A percentile compares a stretch with the other conserved stretches of the same genome.
Conservation (phyloP, 305 asterid genomes). For the Fraxinus sp. region DNA sequence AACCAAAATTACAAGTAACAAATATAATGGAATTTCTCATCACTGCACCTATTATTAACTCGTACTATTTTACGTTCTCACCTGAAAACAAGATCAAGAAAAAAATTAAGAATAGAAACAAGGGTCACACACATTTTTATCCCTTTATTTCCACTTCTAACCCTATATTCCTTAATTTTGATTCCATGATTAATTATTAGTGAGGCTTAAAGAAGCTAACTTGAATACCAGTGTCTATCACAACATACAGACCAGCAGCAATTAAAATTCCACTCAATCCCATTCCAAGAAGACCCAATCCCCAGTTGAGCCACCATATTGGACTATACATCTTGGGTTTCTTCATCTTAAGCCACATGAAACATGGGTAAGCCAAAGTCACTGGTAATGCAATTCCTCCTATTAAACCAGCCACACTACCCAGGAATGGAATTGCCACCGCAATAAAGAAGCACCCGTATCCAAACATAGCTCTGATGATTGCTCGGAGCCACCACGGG, state of each 20-base stretch:
- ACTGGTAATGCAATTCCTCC: slow-evolving; percentile 77
- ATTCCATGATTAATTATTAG: slow-evolving; percentile 7
- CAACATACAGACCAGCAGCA: slow-evolving; percentile 65
- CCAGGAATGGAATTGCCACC: slow-evolving; percentile 72
- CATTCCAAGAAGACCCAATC: slow-evolving; percentile 62
- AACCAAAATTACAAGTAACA: not conserved
- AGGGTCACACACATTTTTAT: not conserved
- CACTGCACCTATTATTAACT: not conserved
- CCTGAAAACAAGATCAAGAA: not conserved
- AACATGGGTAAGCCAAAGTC: slow-evolving; percentile 75
- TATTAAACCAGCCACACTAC: slow-evolving; percentile 68
- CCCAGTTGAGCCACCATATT: slow-evolving; percentile 72
- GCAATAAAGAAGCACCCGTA: slow-evolving; percentile 61
- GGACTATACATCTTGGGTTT: slow-evolving; percentile 53
- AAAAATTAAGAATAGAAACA: not conserved
- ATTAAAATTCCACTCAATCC: slow-evolving; percentile 44
- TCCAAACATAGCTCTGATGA: slow-evolving; percentile 54
- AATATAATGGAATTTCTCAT: not conserved
- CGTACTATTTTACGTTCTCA: not conserved
- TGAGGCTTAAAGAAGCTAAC: slow-evolving; percentile 73
- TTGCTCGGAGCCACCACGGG: slow-evolving; percentile 74
- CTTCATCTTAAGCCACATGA: slow-evolving; percentile 86
- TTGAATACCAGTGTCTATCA: slow-evolving; percentile 60
- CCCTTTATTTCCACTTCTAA: not conserved
- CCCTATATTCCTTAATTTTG: not conserved